Evolutionary conservation across 2,329 filamentous ascomycete genomes (phyloP).

Genomic region (Alternaria rosae): DNA sequence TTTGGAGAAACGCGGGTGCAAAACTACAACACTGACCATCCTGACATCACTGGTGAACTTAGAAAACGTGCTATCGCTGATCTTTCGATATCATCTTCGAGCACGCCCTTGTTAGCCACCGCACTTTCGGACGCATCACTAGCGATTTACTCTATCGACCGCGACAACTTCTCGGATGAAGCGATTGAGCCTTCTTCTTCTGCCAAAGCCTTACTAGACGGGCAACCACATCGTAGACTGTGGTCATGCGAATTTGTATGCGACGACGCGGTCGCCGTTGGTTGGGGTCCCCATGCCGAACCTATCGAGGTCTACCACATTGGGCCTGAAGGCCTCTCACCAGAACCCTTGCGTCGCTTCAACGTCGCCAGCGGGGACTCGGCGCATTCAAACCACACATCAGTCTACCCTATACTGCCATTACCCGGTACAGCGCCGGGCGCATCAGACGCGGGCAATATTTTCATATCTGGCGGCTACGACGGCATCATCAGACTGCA

Average conservation of each 20-base stretch:
- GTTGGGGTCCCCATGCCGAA: conserved; percentile 54
- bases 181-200: conserved; percentile 23
- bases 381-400: conserved; percentile 26
- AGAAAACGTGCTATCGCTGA: conserved; percentile 18
- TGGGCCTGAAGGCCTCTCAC: conserved; percentile 53
- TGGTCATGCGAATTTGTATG: conserved; percentile 65
- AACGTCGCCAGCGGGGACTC: conserved; percentile 21
- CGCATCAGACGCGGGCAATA: conserved; percentile 52
- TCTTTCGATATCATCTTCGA: conserved; percentile 55
- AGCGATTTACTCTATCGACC: conserved; percentile 54
- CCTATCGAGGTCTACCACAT: conserved; percentile 61
- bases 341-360: conserved; percentile 52
- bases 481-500: conserved; percentile 66
- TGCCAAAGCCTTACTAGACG: conserved; percentile 22
- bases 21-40: conserved; percentile 53
- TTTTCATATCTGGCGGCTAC: conserved; percentile 68
- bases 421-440: conserved; percentile 43
- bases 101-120: conserved; percentile 58
- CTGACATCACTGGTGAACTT: conserved; percentile 52
- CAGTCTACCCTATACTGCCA: conserved; percentile 57
- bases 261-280: conserved; percentile 59
- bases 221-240: conserved; percentile 34
- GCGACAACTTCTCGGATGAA: conserved; percentile 37
- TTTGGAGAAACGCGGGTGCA: conserved; percentile 20
- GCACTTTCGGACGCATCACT: conserved; percentile 58